These are phyloP conservation scores for slime mould (Dictyostelium discoideum) DNA, from an alignment of 78 protist species.

Conservation along the genomic window dicty_2.7 NC_007090.3:4703001-4703500, in stretches of 20 bases:
- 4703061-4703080: too few relatives aligned
- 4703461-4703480: constrained; percentile 55
- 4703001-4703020: too few relatives aligned
- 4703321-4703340: neutral
- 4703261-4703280: constrained; percentile 69
- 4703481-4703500: constrained; percentile 64
- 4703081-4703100: neutral
- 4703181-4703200: neutral
- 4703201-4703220: constrained; percentile 4
- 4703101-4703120: neutral
- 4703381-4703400: constrained; percentile 2
- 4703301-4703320: too few relatives aligned
- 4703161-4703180: neutral
- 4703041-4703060: neutral
- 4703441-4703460: neutral
- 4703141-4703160: constrained; percentile 50
- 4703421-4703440: neutral
- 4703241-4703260: constrained; percentile 15
- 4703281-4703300: constrained; percentile 63
- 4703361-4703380: constrained; percentile 48
- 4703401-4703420: neutral
- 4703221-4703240: constrained; percentile 52
- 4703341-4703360: constrained; percentile 24
- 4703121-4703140: neutral
- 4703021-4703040: neutral